A percentile compares a stretch with the other conserved stretches of the same genome.
These are phyloP conservation scores for Aquilaria malaccensis DNA, from an alignment of 345 rosid genomes.

Conservation along the genomic window DNA sequence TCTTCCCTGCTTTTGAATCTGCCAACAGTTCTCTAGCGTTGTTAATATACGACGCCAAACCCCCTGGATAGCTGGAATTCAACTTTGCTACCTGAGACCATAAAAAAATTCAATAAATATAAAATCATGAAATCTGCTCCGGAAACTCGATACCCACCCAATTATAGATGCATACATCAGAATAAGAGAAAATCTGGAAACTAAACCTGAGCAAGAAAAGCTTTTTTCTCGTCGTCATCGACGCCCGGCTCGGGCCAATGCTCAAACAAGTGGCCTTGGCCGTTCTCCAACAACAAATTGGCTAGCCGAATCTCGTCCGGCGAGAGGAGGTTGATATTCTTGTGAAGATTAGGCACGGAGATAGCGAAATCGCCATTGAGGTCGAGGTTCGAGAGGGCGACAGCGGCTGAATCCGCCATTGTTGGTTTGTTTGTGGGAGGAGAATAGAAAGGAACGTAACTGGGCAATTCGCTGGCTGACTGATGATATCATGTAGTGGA, in stretches of 20 bases:
- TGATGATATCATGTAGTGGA: not conserved
- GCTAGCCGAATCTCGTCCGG: constrained; percentile 39
- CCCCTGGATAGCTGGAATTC: constrained; percentile 86
- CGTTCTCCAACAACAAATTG: constrained; percentile 55
- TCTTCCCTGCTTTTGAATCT: constrained; percentile 82
- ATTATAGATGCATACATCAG: not conserved
- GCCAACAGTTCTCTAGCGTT: constrained; percentile 80
- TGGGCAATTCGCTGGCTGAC: too few relatives aligned
- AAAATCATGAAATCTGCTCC: not conserved
- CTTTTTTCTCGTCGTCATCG: constrained; percentile 53
- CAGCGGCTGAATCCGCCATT: not conserved
- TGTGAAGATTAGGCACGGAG: constrained; percentile 46
- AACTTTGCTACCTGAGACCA: constrained; percentile 43
- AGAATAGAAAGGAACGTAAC: not conserved
- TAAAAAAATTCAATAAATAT: not conserved
- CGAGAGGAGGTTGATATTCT: constrained; percentile 48
- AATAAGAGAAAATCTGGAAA: not conserved
- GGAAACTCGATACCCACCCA: not conserved
- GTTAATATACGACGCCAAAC: constrained; percentile 61
- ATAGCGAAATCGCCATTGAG: constrained; percentile 34
- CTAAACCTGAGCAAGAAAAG: constrained; percentile 62
- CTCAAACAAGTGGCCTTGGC: constrained; percentile 64
- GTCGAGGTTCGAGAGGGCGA: constrained; percentile 27
- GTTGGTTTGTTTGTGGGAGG: not conserved
- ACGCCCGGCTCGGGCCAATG: constrained; percentile 77